These are phyloP conservation scores for Cryptomeria japonica DNA, from an alignment of 75 land plant genomes.

Conservation along the genomic window DNA sequence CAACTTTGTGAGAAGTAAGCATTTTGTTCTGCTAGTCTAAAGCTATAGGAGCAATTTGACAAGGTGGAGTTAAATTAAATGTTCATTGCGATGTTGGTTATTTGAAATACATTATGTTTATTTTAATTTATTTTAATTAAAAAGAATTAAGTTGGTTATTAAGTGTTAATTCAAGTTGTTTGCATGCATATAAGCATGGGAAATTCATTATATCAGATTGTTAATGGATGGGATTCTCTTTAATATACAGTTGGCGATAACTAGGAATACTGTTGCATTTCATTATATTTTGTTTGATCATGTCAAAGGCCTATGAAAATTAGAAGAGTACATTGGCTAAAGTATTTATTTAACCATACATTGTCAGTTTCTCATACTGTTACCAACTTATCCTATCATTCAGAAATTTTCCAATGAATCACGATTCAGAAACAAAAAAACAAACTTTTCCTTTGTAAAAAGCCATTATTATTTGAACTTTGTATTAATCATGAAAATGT, in stretches of 20 bases:
- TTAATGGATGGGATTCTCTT: background rate
- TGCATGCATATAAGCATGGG: background rate
- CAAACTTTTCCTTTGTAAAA: no score
- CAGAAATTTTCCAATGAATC: background rate
- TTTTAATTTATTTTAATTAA: background rate
- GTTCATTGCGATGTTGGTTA: background rate
- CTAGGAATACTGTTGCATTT: background rate
- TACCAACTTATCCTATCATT: background rate
- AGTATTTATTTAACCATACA: background rate
- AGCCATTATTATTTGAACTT: no score
- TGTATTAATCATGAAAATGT: no score
- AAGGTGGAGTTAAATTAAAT: background rate
- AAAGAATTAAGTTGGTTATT: no score
- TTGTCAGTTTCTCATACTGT: background rate
- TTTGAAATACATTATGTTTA: background rate
- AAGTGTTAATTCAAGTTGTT: background rate
- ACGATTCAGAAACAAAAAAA: background rate
- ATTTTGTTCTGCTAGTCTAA: background rate
- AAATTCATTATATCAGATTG: background rate
- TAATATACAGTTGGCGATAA: background rate
- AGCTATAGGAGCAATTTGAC: background rate
- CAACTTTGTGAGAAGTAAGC: conserved; percentile 89
- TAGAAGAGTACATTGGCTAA: background rate
- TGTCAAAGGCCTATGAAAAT: background rate
- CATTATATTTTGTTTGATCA: background rate